These are phyloP conservation scores for Eucalyptus tenuipes DNA, from an alignment of 345 rosid genomes.

Conservation along the genomic window DNA sequence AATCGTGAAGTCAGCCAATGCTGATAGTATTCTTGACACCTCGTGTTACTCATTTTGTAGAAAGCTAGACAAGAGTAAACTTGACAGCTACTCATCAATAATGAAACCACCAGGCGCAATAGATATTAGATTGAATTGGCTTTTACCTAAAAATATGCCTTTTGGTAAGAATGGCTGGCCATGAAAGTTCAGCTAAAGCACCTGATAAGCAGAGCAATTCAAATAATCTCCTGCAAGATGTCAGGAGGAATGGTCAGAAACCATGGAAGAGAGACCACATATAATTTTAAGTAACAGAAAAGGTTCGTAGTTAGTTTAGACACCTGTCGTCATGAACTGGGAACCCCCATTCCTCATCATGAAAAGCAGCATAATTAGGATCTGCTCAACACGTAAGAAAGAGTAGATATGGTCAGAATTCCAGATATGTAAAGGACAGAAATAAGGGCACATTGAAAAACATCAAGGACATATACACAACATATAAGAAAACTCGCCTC, in stretches of 20 bases:
- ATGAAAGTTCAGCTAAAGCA: slow-evolving; percentile 77
- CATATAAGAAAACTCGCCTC: background rate
- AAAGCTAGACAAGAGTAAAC: background rate
- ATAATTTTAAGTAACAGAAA: background rate
- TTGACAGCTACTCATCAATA: background rate
- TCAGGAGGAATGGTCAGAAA: background rate
- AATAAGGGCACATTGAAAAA: background rate
- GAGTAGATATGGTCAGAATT: background rate
- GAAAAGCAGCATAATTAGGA: slow-evolving; percentile 46
- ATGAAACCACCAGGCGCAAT: background rate
- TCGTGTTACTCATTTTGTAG: background rate
- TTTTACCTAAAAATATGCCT: slow-evolving; percentile 61
- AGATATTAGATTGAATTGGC: background rate
- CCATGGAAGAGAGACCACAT: background rate
- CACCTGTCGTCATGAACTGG: slow-evolving; percentile 79
- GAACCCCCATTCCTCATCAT: slow-evolving; percentile 95
- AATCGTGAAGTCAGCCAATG: background rate
- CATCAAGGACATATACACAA: background rate
- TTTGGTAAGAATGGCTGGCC: slow-evolving; percentile 72
- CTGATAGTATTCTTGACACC: background rate
- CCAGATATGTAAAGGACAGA: background rate
- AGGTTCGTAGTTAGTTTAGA: background rate
- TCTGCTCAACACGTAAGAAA: background rate
- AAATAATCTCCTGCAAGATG: slow-evolving; percentile 53
- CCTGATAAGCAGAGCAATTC: slow-evolving; percentile 77